Percentiles rank a stretch among this genome's conserved stretches.
Conservation (phyloP, 352 stramenopile genomes). For the Elongisporangium anandrum region DNA sequence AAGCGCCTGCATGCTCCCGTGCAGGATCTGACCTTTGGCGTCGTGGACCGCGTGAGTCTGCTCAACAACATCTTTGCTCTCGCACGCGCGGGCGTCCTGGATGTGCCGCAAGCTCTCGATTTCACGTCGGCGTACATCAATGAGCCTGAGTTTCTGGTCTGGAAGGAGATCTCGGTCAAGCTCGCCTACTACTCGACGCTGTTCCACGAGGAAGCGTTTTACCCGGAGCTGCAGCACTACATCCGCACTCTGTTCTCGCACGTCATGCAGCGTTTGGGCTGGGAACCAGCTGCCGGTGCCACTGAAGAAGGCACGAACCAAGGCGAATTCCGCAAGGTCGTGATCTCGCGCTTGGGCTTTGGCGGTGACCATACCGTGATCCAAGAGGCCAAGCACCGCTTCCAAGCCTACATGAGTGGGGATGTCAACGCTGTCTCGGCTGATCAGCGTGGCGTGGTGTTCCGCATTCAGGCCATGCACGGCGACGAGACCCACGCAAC, state of each 20-base stretch:
- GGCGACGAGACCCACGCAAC: conserved; percentile 38
- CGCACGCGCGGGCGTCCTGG: conserved; percentile 49
- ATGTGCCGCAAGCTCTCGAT: conserved; percentile 47
- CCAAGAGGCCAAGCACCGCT: conserved; percentile 47
- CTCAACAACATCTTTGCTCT: conserved; percentile 92
- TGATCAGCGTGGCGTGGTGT: conserved; percentile 55
- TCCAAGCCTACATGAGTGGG: conserved; percentile 41
- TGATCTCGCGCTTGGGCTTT: conserved; percentile 47
- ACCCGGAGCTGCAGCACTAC: conserved; percentile 47
- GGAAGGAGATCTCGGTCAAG: conserved; percentile 63
- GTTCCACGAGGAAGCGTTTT: conserved; percentile 50
- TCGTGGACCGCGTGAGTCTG: conserved; percentile 90
- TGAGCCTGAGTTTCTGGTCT: conserved; percentile 56
- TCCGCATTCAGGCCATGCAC: conserved; percentile 39
- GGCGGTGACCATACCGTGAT: conserved; percentile 48
- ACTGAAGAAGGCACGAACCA: conserved; percentile 28
- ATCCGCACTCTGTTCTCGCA: conserved; percentile 44
- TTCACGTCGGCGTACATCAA: conserved; percentile 54
- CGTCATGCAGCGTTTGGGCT: conserved; percentile 55
- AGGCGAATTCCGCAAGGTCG: conserved; percentile 60
- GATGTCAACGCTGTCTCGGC: conserved; percentile 39
- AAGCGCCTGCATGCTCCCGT: conserved; percentile 64
- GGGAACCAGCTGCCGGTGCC: conserved; percentile 23
- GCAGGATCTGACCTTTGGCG: conserved; percentile 41
- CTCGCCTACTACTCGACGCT: conserved; percentile 45